Evolutionary conservation across 495 filamentous ascomycete species (phyloP).

Genomic region (Penicillium angulare): DNA sequence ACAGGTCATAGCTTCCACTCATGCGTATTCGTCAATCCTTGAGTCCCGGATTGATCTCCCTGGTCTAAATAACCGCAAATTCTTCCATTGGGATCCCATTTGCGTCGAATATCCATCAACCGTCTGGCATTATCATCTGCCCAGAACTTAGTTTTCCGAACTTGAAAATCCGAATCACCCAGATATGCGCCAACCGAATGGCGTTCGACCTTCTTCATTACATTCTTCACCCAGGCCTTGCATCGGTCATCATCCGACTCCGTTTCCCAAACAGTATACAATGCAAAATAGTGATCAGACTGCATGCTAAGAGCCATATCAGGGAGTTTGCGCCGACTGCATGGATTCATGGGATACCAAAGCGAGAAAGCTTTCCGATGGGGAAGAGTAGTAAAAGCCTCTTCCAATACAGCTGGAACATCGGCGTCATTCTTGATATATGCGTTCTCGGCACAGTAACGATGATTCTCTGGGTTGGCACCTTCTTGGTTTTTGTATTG

Average conservation of each 20-base stretch:
- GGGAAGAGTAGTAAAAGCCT: slow-evolving; percentile 44
- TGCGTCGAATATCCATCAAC: slow-evolving; percentile 36
- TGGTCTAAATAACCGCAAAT: slow-evolving; percentile 15
- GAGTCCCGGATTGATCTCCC: slow-evolving; percentile 6
- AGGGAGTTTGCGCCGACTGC: slow-evolving; percentile 30
- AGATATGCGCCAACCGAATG: slow-evolving; percentile 47
- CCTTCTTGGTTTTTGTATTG: slow-evolving; percentile 39
- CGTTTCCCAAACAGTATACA: slow-evolving; percentile 52
- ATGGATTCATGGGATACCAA: slow-evolving; percentile 50
- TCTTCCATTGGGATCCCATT: slow-evolving; percentile 40
- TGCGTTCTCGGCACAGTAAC: slow-evolving; percentile 50
- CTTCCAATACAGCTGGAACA: slow-evolving; percentile 38
- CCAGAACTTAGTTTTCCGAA: slow-evolving; percentile 46
- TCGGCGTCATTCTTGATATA: slow-evolving; percentile 45
- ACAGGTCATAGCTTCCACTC: slow-evolving; percentile 13
- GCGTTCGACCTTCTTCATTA: slow-evolving; percentile 37
- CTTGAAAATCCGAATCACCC: slow-evolving; percentile 52
- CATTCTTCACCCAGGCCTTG: slow-evolving; percentile 36
- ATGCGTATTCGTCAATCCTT: slow-evolving; percentile 5
- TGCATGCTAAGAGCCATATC: slow-evolving; percentile 54
- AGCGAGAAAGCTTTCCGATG: slow-evolving; percentile 38
- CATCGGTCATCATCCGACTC: slow-evolving; percentile 39
- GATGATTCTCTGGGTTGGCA: slow-evolving; percentile 41
- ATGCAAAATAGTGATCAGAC: slow-evolving; percentile 53
- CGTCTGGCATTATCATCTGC: slow-evolving; percentile 28